Evolutionary conservation across 1,139 yeast genomes (phyloP), one percentile per base, ranked within the genome.

Genomic region (Geotrichum histeridarum): DNA sequence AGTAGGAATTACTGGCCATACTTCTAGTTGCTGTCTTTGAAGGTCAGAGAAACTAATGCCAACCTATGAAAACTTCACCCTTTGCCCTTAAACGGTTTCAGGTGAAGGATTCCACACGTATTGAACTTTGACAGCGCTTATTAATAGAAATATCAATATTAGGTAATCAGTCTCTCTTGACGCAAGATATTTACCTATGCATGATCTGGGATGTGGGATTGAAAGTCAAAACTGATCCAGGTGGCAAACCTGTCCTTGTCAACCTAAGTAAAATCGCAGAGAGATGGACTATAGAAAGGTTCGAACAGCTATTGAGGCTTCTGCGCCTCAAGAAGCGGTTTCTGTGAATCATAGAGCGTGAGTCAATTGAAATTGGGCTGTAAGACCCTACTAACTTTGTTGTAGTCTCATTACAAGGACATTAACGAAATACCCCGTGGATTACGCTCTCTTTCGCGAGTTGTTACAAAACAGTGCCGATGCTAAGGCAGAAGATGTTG

Each of bases 401-500:
- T 12, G n/a, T 30, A 64, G 67, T 11, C 63, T 72, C 14, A 72
- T 72, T 39, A 72, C 76, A 0, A 64, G 76, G 11, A 73, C 76
- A 0, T 58, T 72, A 46, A 72, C 76, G 4, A 72, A 72, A 54
- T 73, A 73, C 55, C 76, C 76, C 2, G 74, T 72, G 0, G 76
- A 72, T 55, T 73, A 68, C 60, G 76, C 76, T 0, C 59, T 73
- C 36, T 73, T 61, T 55, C 63, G 76, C 12, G 76, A 73, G 54
- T 62, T 73, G 51, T 64, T 72, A 12, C 76, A 72, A 56, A 73
- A 73, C 52, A 68, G 74, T 52, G 75, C 76, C 8, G 77, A 73
- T 56, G 77, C 77, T 1, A 63, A 65, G 30, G 75, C 77, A 0
- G 57, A 63, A 14, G 59, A 63, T 18, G 75, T 72, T 17, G 64